Evolutionary conservation across 192 early-diverging fungal species (phyloP).

Genomic region (Backusella sp.): DNA sequence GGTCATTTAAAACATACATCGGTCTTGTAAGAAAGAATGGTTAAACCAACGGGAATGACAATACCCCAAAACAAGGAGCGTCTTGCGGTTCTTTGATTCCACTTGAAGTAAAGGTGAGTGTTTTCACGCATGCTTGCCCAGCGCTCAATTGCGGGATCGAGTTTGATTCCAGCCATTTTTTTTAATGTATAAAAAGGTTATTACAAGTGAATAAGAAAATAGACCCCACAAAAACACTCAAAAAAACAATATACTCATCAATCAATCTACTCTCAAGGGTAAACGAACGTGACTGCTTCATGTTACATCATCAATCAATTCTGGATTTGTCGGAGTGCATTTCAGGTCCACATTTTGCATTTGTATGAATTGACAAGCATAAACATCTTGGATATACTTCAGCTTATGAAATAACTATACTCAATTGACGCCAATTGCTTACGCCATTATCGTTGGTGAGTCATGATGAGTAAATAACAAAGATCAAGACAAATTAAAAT

Average conservation of each 20-base stretch:
- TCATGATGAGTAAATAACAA: no score
- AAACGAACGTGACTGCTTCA: background rate
- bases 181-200: background rate
- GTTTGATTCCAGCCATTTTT: slow-evolving; percentile 34
- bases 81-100: slow-evolving; percentile 33
- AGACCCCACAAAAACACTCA: background rate
- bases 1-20: slow-evolving; percentile 25
- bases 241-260: background rate
- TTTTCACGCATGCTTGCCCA: slow-evolving; percentile 44
- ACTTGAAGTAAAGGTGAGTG: slow-evolving; percentile 36
- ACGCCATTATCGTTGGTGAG: no score
- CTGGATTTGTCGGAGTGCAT: background rate
- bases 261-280: background rate
- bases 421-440: no score
- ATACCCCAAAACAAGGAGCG: slow-evolving; percentile 32
- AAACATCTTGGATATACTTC: no score
- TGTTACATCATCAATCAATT: background rate
- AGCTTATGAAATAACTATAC: no score
- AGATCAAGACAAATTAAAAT: no score
- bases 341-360: background rate
- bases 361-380: background rate
- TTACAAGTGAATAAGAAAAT: background rate
- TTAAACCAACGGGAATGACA: slow-evolving; percentile 35
- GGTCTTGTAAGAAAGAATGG: slow-evolving; percentile 34
- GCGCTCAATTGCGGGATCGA: slow-evolving; percentile 41